phyloP scores from a whole-genome alignment of 1,139 yeast genomes.

The Debaryomyces fabryi region DNA sequence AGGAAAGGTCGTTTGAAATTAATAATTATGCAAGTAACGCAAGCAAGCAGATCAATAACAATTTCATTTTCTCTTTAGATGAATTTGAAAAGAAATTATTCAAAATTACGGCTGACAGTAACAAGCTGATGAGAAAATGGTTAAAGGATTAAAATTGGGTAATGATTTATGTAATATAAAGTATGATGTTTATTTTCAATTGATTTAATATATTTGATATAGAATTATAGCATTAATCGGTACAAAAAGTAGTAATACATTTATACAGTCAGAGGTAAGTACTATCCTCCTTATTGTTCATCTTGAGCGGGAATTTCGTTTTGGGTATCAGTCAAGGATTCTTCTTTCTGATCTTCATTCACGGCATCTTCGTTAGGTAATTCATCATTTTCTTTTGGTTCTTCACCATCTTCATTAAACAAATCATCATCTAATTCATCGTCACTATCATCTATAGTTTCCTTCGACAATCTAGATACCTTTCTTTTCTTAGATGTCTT shows the following conservation, averaged over 20 bases:
- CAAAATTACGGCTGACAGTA: conserved; percentile 60
- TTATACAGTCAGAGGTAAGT: conserved; percentile 1
- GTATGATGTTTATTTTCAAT: conserved; percentile 13
- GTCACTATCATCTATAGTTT: conserved; percentile 57
- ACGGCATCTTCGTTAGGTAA: not conserved
- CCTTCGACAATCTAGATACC: conserved; percentile 46
- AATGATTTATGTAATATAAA: conserved; percentile 7
- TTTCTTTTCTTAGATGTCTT: conserved; percentile 19
- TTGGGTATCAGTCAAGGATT: not conserved
- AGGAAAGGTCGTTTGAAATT: conserved; percentile 67
- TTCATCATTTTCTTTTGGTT: conserved; percentile 8
- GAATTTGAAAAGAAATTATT: conserved; percentile 71
- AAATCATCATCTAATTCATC: conserved; percentile 43
- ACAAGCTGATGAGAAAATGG: conserved; percentile 70
- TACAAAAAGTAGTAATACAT: conserved; percentile 7
- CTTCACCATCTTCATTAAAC: conserved; percentile 13
- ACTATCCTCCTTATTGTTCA: conserved; percentile 1
- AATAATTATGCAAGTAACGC: conserved; percentile 71
- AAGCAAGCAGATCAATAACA: conserved; percentile 42
- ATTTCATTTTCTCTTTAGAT: conserved; percentile 67
- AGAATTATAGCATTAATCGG: conserved; percentile 6
- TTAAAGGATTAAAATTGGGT: conserved; percentile 21
- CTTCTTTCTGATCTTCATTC: not conserved
- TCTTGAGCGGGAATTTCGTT: conserved; percentile 4
- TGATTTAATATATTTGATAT: not conserved